These are phyloP conservation scores for Massospora cicadina DNA, from an alignment of 371 early-diverging fungal genomes.

Conservation along the genomic window DNA sequence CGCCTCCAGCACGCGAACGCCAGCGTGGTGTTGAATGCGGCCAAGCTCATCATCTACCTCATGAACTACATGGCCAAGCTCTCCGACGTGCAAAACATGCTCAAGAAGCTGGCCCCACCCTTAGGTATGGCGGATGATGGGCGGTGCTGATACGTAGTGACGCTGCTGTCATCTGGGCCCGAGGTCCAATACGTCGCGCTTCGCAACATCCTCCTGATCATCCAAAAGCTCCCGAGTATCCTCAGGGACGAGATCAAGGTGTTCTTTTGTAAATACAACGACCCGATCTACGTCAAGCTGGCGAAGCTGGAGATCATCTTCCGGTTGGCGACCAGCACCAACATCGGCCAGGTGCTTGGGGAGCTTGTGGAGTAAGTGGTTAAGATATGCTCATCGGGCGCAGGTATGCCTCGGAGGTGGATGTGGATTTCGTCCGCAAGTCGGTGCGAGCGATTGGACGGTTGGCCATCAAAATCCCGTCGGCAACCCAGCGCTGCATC, in stretches of 20 bases:
- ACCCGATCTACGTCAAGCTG: constrained; percentile 93
- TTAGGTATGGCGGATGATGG: constrained; percentile 27
- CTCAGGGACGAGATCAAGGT: constrained; percentile 78
- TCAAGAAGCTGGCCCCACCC: constrained; percentile 76
- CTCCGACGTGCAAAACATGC: constrained; percentile 43
- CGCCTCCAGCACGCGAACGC: constrained; percentile 93
- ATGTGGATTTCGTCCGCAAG: constrained; percentile 89
- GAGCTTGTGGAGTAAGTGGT: constrained; percentile 72
- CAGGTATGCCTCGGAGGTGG: constrained; percentile 89
- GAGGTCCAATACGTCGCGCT: constrained; percentile 95
- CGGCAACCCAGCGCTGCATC: constrained; percentile 75
- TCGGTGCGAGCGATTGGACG: constrained; percentile 82
- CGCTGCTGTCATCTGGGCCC: constrained; percentile 70
- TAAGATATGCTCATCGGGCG: not conserved
- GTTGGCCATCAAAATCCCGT: constrained; percentile 79
- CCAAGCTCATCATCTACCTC: constrained; percentile 74
- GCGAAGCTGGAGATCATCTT: constrained; percentile 92
- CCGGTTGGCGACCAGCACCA: constrained; percentile 59
- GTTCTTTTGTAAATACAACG: constrained; percentile 97
- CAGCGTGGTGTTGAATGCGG: constrained; percentile 79
- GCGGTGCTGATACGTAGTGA: constrained; percentile 28
- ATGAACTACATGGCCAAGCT: constrained; percentile 72
- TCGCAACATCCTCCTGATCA: constrained; percentile 84
- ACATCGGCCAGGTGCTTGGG: constrained; percentile 75
- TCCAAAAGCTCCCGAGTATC: constrained; percentile 81